phyloP scores from a whole-genome alignment of 1,139 yeast genomes.

The Zygoascus sp. region DNA sequence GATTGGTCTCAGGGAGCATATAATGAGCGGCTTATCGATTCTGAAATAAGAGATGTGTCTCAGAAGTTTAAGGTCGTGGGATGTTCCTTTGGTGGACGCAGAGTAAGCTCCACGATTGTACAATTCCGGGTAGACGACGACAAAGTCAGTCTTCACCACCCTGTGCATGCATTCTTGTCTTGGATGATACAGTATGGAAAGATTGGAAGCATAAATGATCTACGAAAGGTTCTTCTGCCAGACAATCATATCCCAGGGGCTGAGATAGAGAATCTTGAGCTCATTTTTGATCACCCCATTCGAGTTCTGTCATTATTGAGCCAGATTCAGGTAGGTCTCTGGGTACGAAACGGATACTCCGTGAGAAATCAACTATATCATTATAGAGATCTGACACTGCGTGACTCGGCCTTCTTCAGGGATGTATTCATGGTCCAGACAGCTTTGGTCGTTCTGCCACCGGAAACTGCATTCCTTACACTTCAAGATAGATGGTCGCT shows the following conservation, averaged over 20 bases:
- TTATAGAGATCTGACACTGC: conserved; percentile 72
- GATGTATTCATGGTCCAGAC: conserved; percentile 72
- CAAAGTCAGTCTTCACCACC: conserved; percentile 70
- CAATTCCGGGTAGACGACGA: conserved; percentile 43
- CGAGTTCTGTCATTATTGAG: conserved; percentile 68
- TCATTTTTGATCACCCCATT: conserved; percentile 68
- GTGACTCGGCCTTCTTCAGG: conserved; percentile 77
- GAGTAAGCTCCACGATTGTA: conserved; percentile 26
- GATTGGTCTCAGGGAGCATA: conserved; percentile 31
- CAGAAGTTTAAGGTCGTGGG: conserved; percentile 17
- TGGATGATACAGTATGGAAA: conserved; percentile 59
- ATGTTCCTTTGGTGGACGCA: conserved; percentile 12
- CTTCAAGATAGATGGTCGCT: conserved; percentile 44
- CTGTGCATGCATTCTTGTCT: conserved; percentile 68
- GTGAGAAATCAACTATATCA: conserved; percentile 74
- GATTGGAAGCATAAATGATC: conserved; percentile 32
- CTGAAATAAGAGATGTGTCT: conserved; percentile 18
- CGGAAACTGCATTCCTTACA: conserved; percentile 54
- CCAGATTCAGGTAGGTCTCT: conserved; percentile 74
- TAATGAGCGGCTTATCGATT: conserved; percentile 15
- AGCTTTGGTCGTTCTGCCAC: conserved; percentile 53
- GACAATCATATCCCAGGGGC: conserved; percentile 13
- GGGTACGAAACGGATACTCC: conserved; percentile 87
- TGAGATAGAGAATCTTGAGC: conserved; percentile 22
- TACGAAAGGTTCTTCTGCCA: conserved; percentile 27